Conservation (phyloP, 176 grass and related monocot genomes). For the Elaeis guineensis region DNA sequence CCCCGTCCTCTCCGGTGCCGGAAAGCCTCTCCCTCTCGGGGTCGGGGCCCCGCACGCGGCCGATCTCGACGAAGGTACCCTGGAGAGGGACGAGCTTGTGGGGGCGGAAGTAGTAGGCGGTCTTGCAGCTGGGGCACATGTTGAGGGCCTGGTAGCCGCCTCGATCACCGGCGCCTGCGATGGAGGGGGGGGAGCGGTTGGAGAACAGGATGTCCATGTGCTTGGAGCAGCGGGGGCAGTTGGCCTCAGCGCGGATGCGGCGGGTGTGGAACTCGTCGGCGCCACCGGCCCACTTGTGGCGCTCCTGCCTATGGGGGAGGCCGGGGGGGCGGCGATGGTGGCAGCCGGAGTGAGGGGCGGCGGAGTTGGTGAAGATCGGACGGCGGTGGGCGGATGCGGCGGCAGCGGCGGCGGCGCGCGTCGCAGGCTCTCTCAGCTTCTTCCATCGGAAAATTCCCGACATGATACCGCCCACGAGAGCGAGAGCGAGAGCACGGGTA, state of each 20-base stretch:
- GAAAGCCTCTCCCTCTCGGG: constrained; percentile 12
- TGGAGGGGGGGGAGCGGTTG: constrained; percentile 35
- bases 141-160: constrained; percentile 89
- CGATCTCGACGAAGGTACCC: constrained; percentile 98
- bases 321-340: constrained; percentile 41
- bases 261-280: constrained; percentile 62
- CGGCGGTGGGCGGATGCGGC: constrained; percentile 17
- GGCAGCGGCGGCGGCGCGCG: constrained; percentile 28
- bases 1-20: neutral
- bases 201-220: constrained; percentile 93
- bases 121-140: constrained; percentile 92
- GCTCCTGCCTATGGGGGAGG: constrained; percentile 31
- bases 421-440: constrained; percentile 44
- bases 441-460: constrained; percentile 78
- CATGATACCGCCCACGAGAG: constrained; percentile 31
- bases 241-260: constrained; percentile 83
- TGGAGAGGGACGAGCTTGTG: constrained; percentile 66
- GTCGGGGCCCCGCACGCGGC: constrained; percentile 42
- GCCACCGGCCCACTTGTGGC: constrained; percentile 23
- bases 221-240: constrained; percentile 97
- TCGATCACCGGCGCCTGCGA: constrained; percentile 18
- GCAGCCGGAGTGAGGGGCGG: constrained; percentile 15
- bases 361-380: neutral
- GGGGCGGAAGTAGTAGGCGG: constrained; percentile 85
- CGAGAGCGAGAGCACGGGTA: neutral